Evolutionary conservation across 2,329 filamentous ascomycete species (phyloP).

Genomic region (Xylaria hypoxylon): DNA sequence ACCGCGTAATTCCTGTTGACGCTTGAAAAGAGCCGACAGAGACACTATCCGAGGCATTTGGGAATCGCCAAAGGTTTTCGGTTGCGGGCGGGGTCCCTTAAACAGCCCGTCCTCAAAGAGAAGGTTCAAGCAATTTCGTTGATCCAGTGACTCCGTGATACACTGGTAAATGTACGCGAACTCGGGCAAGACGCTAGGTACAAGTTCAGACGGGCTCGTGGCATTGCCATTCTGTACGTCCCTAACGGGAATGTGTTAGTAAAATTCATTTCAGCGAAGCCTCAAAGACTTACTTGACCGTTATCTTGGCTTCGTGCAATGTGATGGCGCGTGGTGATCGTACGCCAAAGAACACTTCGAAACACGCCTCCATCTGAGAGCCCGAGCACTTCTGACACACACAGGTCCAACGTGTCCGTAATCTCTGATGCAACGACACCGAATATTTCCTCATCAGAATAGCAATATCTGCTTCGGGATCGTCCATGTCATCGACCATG

Average conservation of each 20-base stretch:
- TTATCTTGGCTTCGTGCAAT: conserved; percentile 25
- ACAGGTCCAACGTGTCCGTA: conserved; percentile 20
- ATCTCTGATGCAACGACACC: background rate
- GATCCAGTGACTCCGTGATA: conserved; percentile 12
- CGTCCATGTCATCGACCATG: background rate
- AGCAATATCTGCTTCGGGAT: conserved; percentile 8
- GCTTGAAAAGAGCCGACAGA: conserved; percentile 15
- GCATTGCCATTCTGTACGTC: background rate
- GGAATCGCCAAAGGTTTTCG: conserved; percentile 18
- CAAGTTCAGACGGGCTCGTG: background rate
- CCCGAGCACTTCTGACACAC: conserved; percentile 17
- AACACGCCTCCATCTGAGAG: background rate
- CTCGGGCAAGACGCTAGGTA: background rate
- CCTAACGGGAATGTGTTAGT: background rate
- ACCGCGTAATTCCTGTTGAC: conserved; percentile 20
- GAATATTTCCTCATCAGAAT: conserved; percentile 20
- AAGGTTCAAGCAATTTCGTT: conserved; percentile 13
- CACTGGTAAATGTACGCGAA: conserved; percentile 23
- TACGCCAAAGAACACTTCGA: conserved; percentile 26
- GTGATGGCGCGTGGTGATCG: conserved; percentile 1
- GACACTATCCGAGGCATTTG: conserved; percentile 9
- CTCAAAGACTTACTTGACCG: conserved; percentile 14
- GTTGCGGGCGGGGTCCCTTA: conserved; percentile 22
- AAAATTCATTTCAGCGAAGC: background rate
- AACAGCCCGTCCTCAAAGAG: conserved; percentile 8